Evolutionary conservation across 116 monocot species (phyloP).

Genomic region (Dioscorea cayenensis): DNA sequence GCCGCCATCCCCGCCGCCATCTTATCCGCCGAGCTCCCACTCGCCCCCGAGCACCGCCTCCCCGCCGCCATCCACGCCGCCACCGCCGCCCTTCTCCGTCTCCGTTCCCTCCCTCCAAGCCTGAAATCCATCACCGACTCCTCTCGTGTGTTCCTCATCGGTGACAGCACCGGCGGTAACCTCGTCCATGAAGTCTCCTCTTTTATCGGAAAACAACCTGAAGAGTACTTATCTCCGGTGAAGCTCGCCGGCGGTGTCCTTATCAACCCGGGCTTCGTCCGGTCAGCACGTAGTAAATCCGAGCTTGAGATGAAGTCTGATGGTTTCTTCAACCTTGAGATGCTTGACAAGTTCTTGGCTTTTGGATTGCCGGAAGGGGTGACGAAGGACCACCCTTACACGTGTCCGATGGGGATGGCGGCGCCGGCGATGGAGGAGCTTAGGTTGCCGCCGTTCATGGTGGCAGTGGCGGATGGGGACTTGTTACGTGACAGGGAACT

Average conservation of each 20-base stretch:
- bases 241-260: slow-evolving; percentile 47
- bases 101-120: slow-evolving; percentile 26
- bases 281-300: slow-evolving; percentile 54
- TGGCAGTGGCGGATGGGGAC: slow-evolving; percentile 60
- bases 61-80: slow-evolving; percentile 50
- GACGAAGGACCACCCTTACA: slow-evolving; percentile 74
- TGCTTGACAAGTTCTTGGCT: slow-evolving; percentile 63
- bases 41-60: slow-evolving; percentile 80
- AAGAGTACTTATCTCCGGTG: slow-evolving; percentile 46
- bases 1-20: slow-evolving; percentile 33
- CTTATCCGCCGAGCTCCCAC: slow-evolving; percentile 54
- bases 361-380: slow-evolving; percentile 49
- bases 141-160: slow-evolving; percentile 71
- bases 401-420: slow-evolving; percentile 72
- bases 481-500: slow-evolving; percentile 55
- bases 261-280: slow-evolving; percentile 77
- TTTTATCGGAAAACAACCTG: slow-evolving; percentile 15
- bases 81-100: slow-evolving; percentile 40
- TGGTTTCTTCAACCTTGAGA: slow-evolving; percentile 66
- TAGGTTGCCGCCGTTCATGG: slow-evolving; percentile 55
- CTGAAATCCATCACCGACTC: slow-evolving; percentile 17
- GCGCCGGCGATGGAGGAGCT: slow-evolving; percentile 38
- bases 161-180: slow-evolving; percentile 84
- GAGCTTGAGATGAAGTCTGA: slow-evolving; percentile 42
- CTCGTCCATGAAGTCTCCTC: slow-evolving; percentile 56